Base-by-base conservation (phyloP, 768 basidiomycete species). In the Gyrodon lividus region DNA sequence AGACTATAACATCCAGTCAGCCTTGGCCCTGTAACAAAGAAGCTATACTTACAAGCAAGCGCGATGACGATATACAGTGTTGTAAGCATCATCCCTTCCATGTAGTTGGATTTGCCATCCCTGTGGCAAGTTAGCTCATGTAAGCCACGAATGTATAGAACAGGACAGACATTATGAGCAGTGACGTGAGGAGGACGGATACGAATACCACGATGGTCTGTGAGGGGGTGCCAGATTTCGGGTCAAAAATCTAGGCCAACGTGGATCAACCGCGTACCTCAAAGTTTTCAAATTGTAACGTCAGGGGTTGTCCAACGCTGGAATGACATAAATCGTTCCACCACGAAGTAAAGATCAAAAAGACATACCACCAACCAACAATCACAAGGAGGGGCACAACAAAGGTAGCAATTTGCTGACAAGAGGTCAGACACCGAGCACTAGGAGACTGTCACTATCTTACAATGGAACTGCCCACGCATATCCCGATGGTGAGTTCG, bases 321-420 rank as follows among this genome's bases (percentile, higher is more conserved):
- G 30, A 28, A 40, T 37, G 17, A 54, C 51, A 46, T 54, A 42
- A 53, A 35, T 26, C 17, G 13, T 14, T 26, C 14, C 24, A 48
- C 42, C 48, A 62, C 8, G 12, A 24, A 16, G 38, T n/a, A 10
- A 20, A 13, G 46, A 55, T 37, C 43, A 53, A 28, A 48, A 51
- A 41, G 42, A 72, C 88, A 65, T 70, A 84, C 76, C 82, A 79
- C 94, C 94, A 98, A 20, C 92, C 92, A 53, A 94, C 74, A 52
- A 95, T 81, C 46, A 96, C 92, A 43, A 98, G 76, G 16, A 94
- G 73, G 2, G 94, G 94, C 9, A 98, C 78, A 39, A 93, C 90
- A 55, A 93, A 89, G 2, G 87, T 76, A 1, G 90, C 86, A 55
- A 92, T 90, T 89, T 91, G 89, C 88, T 89, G 57, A 20, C 4